phyloP scores from a whole-genome alignment of 1,139 yeast genomes.

The Kodamaea arcana region DNA sequence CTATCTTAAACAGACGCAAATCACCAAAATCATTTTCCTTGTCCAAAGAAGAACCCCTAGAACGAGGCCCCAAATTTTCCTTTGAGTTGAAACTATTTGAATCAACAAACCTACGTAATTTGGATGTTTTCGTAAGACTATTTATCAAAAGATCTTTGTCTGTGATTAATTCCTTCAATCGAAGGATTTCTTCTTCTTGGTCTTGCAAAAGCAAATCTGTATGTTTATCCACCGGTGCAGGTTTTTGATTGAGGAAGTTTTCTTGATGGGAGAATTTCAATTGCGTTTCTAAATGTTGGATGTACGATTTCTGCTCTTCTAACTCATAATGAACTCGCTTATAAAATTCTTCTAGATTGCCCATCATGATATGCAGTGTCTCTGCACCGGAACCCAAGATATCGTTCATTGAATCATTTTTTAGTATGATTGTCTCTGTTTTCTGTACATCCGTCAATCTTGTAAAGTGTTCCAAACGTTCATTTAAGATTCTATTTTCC shows the following conservation, averaged over 20 bases:
- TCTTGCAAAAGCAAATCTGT: conserved; percentile 40
- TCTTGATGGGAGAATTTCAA: conserved; percentile 32
- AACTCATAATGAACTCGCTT: conserved; percentile 44
- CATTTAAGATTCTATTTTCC: conserved; percentile 58
- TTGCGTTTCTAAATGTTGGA: conserved; percentile 57
- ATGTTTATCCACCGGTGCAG: conserved; percentile 12
- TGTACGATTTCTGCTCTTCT: conserved; percentile 63
- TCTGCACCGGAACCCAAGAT: conserved; percentile 38
- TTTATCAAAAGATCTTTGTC: conserved; percentile 76
- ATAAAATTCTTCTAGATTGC: conserved; percentile 46
- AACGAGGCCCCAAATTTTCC: background rate
- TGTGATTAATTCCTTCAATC: conserved; percentile 56
- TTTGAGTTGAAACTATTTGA: conserved; percentile 17
- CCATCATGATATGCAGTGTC: conserved; percentile 37
- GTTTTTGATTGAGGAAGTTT: conserved; percentile 12
- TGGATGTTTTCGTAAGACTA: conserved; percentile 61
- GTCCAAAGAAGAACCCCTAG: background rate
- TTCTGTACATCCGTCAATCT: conserved; percentile 57
- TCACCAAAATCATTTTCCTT: conserved; percentile 20
- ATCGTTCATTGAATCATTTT: conserved; percentile 53
- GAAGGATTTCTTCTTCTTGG: conserved; percentile 67
- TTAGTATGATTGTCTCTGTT: conserved; percentile 51
- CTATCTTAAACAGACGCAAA: conserved; percentile 21
- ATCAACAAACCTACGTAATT: conserved; percentile 47
- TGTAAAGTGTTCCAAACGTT: conserved; percentile 64